Percentiles rank a stretch among this genome's conserved stretches.
These are phyloP conservation scores for Nepenthes mirabilis DNA, from an alignment of 148 eudicot genomes.

Conservation along the genomic window DNA sequence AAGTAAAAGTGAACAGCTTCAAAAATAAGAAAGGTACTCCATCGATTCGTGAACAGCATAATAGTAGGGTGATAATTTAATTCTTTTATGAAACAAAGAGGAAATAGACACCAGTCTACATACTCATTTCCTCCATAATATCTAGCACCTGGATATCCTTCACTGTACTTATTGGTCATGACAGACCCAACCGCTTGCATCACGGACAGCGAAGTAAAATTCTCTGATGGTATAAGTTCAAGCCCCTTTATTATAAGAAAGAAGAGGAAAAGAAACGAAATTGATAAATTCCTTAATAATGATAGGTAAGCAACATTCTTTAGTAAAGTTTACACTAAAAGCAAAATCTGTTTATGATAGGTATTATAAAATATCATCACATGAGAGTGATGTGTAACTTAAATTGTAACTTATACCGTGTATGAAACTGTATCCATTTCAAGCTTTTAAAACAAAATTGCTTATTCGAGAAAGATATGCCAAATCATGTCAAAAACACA, in stretches of 20 bases:
- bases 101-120: slow-evolving; percentile 11
- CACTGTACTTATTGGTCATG: slow-evolving; percentile 99
- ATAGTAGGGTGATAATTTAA: no score
- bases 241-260: slow-evolving; percentile 43
- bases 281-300: background rate
- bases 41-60: background rate
- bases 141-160: slow-evolving; percentile 99
- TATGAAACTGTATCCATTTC: no score
- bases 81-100: background rate
- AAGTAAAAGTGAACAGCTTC: background rate
- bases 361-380: no score
- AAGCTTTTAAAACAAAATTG: background rate
- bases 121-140: slow-evolving; percentile 99
- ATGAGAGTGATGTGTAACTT: no score
- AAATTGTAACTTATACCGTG: no score
- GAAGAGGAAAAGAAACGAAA: background rate
- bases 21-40: background rate
- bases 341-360: no score
- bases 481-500: background rate
- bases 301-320: no score
- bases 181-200: slow-evolving; percentile 99
- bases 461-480: background rate
- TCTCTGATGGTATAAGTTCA: slow-evolving; percentile 95
- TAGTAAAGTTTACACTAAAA: no score
- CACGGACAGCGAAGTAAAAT: slow-evolving; percentile 89